phyloP scores from a whole-genome alignment of 371 early-diverging fungal species.

The Dichotomocladium elegans region DNA sequence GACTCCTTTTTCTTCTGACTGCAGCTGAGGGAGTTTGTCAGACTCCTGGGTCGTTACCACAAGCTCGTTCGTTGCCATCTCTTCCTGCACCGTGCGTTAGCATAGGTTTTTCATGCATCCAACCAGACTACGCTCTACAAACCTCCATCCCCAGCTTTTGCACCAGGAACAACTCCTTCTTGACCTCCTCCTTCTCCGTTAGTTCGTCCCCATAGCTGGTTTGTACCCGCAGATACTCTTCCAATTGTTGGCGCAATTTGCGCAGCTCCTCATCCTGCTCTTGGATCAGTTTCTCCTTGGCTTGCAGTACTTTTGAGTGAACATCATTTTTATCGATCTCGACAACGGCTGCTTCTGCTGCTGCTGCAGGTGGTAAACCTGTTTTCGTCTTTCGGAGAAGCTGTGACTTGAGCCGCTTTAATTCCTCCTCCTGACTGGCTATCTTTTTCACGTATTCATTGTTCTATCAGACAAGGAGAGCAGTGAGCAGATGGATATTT shows the following conservation, averaged over 20 bases:
- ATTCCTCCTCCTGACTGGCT: conserved; percentile 53
- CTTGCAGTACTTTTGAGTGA: conserved; percentile 9
- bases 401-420: conserved; percentile 28
- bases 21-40: conserved; percentile 22
- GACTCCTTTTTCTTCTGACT: conserved; percentile 1
- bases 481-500: neutral
- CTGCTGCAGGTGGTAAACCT: conserved; percentile 3
- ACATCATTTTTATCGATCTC: conserved; percentile 8
- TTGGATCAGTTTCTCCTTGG: conserved; percentile 14
- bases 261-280: neutral
- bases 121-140: conserved; percentile 22
- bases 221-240: neutral
- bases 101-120: conserved; percentile 18
- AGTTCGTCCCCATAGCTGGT: neutral
- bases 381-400: conserved; percentile 9
- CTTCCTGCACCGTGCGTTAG: neutral
- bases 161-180: neutral
- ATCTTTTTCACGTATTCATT: conserved; percentile 38
- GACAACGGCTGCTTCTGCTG: conserved; percentile 5
- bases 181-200: neutral
- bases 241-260: neutral
- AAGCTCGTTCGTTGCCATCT: neutral
- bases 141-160: neutral
- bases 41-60: too few relatives aligned
- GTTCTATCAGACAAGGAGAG: conserved; percentile 23